These are phyloP conservation scores for Aurantiochytrium sp. DNA, from an alignment of 108 stramenopile genomes.

Conservation along the genomic window DNA sequence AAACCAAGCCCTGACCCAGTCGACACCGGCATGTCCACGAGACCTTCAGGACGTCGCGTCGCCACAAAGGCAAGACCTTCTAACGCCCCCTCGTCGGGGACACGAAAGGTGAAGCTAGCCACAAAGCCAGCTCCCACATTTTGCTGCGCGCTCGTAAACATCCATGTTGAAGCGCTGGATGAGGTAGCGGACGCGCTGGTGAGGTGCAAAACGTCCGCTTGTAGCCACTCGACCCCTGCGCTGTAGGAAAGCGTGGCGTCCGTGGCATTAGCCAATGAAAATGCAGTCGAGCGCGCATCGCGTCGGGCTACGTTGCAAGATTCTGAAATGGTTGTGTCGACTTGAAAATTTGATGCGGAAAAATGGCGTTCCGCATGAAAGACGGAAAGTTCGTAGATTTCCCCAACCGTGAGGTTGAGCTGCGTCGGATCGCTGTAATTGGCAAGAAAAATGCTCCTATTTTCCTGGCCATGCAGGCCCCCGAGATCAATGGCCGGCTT, in stretches of 20 bases:
- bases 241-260: background rate
- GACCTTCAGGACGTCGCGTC: background rate
- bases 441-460: background rate
- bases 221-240: background rate
- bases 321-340: slow-evolving; percentile 2
- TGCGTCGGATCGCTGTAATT: background rate
- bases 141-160: background rate
- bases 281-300: background rate
- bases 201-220: background rate
- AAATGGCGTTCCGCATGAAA: slow-evolving; percentile 1
- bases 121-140: background rate
- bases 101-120: background rate
- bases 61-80: background rate
- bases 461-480: background rate
- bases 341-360: background rate
- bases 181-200: background rate
- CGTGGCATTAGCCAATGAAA: background rate
- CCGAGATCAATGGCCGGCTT: background rate
- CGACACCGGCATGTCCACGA: background rate
- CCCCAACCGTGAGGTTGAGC: background rate
- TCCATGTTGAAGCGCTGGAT: background rate
- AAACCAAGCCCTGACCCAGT: background rate
- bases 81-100: background rate
- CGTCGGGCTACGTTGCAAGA: background rate
- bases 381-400: background rate